A percentile compares a stretch with the other conserved stretches of the same genome.
phyloP scores from a whole-genome alignment of 2,329 filamentous ascomycete genomes.

The Aspergillus aculeatus region DNA sequence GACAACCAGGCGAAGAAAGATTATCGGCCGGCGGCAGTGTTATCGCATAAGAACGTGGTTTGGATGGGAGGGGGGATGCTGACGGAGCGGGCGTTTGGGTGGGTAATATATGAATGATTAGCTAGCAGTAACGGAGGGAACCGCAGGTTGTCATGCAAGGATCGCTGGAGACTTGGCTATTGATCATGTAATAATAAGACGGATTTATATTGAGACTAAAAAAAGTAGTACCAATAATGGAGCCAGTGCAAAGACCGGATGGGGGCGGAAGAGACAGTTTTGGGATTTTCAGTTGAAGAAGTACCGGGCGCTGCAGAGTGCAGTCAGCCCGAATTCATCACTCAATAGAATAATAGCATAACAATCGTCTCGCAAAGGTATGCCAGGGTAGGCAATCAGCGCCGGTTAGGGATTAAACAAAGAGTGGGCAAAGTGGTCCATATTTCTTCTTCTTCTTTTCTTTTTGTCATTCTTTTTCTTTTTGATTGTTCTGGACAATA shows the following conservation, averaged over 20 bases:
- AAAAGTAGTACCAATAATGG: background rate
- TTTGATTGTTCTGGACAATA: background rate
- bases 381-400: background rate
- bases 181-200: background rate
- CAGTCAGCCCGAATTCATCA: background rate
- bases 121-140: background rate
- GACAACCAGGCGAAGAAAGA: slow-evolving; percentile 16
- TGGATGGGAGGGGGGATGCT: background rate
- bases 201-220: background rate
- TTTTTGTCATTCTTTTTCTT: background rate
- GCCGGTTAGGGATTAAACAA: background rate
- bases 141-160: slow-evolving; percentile 1
- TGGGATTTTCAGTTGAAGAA: too few species aligned
- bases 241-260: background rate
- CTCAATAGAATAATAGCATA: background rate
- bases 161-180: background rate
- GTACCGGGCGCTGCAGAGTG: too few species aligned
- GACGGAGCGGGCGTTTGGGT: background rate
- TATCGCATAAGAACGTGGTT: slow-evolving; percentile 19
- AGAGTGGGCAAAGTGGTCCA: background rate
- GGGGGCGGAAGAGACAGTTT: background rate
- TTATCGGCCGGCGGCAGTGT: slow-evolving; percentile 4
- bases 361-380: background rate
- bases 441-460: background rate
- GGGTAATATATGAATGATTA: background rate